phyloP scores from a whole-genome alignment of 2,329 filamentous ascomycete genomes.

The Beauveria bassiana region DNA sequence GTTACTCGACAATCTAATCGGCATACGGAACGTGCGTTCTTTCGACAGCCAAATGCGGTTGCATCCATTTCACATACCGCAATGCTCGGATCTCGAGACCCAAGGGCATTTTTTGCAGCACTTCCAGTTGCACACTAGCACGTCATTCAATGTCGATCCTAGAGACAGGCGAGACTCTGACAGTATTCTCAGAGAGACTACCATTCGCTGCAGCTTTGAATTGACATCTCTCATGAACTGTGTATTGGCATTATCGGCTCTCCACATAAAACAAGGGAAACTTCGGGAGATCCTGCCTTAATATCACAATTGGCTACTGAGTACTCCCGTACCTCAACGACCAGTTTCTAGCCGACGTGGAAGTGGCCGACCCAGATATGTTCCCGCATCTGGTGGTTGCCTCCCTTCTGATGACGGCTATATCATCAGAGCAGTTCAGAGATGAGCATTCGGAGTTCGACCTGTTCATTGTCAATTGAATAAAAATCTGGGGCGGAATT shows the following conservation, averaged over 20 bases:
- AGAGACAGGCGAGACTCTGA: background rate
- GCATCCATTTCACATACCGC: background rate
- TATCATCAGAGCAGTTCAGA: constrained; percentile 44
- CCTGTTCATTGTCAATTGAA: constrained; percentile 49
- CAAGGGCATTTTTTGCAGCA: background rate
- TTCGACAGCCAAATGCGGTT: background rate
- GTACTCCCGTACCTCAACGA: background rate
- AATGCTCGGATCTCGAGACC: background rate
- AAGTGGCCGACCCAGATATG: constrained; percentile 35
- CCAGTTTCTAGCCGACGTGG: constrained; percentile 23
- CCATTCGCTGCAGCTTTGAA: background rate
- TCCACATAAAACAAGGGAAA: background rate
- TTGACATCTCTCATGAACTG: background rate
- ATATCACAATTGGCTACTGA: background rate
- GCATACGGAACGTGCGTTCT: no score
- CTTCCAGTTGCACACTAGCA: background rate
- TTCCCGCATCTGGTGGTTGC: constrained; percentile 43
- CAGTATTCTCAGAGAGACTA: background rate
- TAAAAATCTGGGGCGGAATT: constrained; percentile 47
- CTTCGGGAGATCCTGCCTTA: background rate
- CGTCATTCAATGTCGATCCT: constrained; percentile 1
- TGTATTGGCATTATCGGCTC: background rate
- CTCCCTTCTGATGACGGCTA: constrained; percentile 43
- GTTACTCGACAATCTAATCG: background rate
- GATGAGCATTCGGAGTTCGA: constrained; percentile 31